Base-by-base conservation (phyloP, 768 basidiomycete genomes). In the Naganishia antarctica region DNA sequence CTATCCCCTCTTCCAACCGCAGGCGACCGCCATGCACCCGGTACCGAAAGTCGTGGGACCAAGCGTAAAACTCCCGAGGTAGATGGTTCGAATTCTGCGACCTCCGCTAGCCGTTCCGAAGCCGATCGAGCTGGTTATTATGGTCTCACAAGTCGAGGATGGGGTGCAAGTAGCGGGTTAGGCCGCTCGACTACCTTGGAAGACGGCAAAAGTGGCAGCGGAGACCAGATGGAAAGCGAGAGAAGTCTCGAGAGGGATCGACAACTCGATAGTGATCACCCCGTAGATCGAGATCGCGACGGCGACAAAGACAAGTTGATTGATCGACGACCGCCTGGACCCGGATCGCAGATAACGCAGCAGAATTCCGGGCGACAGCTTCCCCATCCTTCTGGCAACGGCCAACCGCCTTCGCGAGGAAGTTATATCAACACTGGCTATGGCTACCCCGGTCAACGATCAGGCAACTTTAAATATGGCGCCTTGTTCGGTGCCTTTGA, bases 51-150 rank as follows among this genome's bases (percentile, higher is more conserved):
- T 18, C 70, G 75, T 13, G 73, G 73, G 0, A 29, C 70, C 12
- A 76, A 76, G 60, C 66, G 75, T 9, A 76, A 76, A 62, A 65
- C 44, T 18, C 37, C 44, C 15, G 62, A 63, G 26, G 62, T 53
- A 5, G 46, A 40, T 31, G 25, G 50, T 26, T 26, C 53, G 13
- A 3, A 1, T 13, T 9, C 32, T 16, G 21, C 53, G 15, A 40
- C 53, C 6, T 12, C 23, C 32, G 13, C 32, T 34, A 29, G 53
- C 21, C 53, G 53, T 16, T 8, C 37, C 21, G 53, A 41, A 40
- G 34, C 31, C 53, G 32, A 44, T 57, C 53, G 53, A 16, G 8
- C 53, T 57, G 53, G 34, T 3, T 57, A 57, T 16, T 57, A 57
- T 18, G 53, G 53, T 11, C 53, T 57, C 34, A 41, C 34, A 3